These are phyloP conservation scores for Piper longum DNA, from an alignment of 164 flowering plant species.

Conservation along the genomic window DNA sequence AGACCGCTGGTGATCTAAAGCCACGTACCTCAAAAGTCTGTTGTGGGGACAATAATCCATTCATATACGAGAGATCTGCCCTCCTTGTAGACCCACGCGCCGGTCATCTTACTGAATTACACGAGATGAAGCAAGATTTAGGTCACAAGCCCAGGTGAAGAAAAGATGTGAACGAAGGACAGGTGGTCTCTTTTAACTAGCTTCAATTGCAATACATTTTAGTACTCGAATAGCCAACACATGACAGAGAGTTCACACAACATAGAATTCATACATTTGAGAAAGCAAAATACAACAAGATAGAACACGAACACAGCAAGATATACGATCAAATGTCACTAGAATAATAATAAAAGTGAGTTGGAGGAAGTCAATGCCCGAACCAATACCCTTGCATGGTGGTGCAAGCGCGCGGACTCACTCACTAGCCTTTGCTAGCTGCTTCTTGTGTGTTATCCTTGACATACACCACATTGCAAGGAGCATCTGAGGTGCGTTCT, in stretches of 20 bases:
- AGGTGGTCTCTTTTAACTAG: too few relatives aligned
- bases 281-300: not conserved
- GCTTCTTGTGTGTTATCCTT: not conserved
- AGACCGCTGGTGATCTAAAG: too few relatives aligned
- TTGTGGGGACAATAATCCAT: too few relatives aligned
- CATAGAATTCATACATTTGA: not conserved
- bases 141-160: too few relatives aligned
- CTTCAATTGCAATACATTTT: too few relatives aligned
- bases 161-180: too few relatives aligned
- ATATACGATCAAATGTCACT: too few relatives aligned
- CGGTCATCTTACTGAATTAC: too few relatives aligned
- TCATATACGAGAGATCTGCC: too few relatives aligned
- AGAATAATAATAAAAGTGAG: not conserved
- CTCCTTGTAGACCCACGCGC: too few relatives aligned
- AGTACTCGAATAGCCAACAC: not conserved
- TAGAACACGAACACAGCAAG: not conserved
- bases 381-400: slow-evolving; percentile 49
- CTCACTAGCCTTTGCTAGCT: not conserved
- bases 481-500: slow-evolving; percentile 78
- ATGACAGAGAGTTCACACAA: not conserved
- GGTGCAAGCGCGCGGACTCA: slow-evolving; percentile 8
- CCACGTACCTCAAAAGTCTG: too few relatives aligned
- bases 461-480: slow-evolving; percentile 28
- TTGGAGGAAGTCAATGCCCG: slow-evolving; percentile 78
- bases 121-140: too few relatives aligned